A percentile compares a stretch with the other conserved stretches of the same genome.
These are phyloP conservation scores for Neurospora sp. DNA, from an alignment of 495 filamentous ascomycete genomes.

Conservation along the genomic window DNA sequence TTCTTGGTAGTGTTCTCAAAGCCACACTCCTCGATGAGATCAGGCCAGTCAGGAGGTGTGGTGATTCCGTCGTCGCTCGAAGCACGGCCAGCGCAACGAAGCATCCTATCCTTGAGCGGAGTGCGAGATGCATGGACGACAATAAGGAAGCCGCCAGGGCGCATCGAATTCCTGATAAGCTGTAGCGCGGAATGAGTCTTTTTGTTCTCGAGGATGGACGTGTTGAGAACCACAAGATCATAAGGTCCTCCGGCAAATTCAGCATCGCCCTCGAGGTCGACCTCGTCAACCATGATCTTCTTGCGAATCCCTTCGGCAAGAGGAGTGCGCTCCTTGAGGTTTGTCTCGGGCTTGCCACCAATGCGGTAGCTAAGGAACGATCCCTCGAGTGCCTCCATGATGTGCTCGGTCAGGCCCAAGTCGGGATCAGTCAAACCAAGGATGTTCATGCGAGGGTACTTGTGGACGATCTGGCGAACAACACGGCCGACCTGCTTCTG, in stretches of 20 bases:
- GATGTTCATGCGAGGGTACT: constrained; percentile 33
- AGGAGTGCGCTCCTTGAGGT: constrained; percentile 4
- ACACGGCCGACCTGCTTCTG: constrained; percentile 26
- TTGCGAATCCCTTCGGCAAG: constrained; percentile 1
- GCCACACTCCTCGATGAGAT: constrained; percentile 24
- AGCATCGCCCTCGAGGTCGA: constrained; percentile 16
- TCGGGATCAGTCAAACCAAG: constrained; percentile 24
- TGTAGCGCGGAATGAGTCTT: constrained; percentile 5
- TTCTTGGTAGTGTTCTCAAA: constrained; percentile 17
- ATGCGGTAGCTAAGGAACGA: constrained; percentile 25
- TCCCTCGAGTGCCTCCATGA: constrained; percentile 21
- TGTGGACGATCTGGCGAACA: constrained; percentile 30
- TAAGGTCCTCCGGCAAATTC: constrained; percentile 4
- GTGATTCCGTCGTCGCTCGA: not conserved
- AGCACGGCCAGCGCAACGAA: constrained; percentile 1
- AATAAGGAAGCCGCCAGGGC: constrained; percentile 31
- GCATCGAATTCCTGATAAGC: constrained; percentile 23
- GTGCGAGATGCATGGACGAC: constrained; percentile 16
- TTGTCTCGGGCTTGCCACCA: constrained; percentile 9
- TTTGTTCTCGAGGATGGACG: constrained; percentile 17
- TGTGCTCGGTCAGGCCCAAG: constrained; percentile 16
- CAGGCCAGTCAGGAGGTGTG: constrained; percentile 24
- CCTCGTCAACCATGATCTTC: constrained; percentile 11
- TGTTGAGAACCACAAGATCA: constrained; percentile 30
- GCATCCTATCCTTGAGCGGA: constrained; percentile 14